These are phyloP conservation scores for Hypoxylon sp. DNA, from an alignment of 2,329 filamentous ascomycete species.

Conservation along the genomic window DNA sequence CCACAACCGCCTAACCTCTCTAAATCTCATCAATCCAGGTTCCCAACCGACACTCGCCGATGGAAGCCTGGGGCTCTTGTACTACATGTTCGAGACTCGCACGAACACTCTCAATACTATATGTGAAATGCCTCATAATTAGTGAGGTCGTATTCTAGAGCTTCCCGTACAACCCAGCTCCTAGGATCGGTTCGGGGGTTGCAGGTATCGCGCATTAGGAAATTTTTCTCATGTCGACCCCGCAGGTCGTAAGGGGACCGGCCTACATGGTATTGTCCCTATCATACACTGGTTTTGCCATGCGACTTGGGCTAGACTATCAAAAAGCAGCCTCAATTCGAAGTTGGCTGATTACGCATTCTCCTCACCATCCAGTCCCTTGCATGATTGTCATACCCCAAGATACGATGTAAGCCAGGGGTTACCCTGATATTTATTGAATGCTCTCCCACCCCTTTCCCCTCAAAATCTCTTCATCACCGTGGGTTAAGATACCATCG, in stretches of 20 bases:
- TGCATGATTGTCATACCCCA: conserved; percentile 52
- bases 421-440: conserved; percentile 37
- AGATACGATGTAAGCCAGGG: conserved; percentile 40
- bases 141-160: conserved; percentile 36
- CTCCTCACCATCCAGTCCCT: conserved; percentile 45
- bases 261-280: conserved; percentile 17
- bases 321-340: conserved; percentile 37
- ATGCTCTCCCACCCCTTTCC: conserved; percentile 11
- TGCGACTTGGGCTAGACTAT: conserved; percentile 18
- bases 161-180: conserved; percentile 32
- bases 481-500: conserved; percentile 33
- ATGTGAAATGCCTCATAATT: conserved; percentile 41
- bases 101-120: conserved; percentile 32
- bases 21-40: conserved; percentile 18
- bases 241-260: conserved; percentile 33
- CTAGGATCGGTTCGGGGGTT: conserved; percentile 38
- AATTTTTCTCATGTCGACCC: conserved; percentile 39
- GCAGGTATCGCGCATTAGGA: conserved; percentile 42
- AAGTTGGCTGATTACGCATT: conserved; percentile 41
- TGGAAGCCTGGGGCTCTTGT: conserved; percentile 22
- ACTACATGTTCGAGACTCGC: conserved; percentile 26
- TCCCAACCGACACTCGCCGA: conserved; percentile 22
- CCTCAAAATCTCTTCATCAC: conserved; percentile 24
- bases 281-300: conserved; percentile 14
- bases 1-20: background rate